A percentile compares a stretch with the other conserved stretches of the same genome.
phyloP scores from a whole-genome alignment of 768 basidiomycete species.

The Rhodotorula toruloides region DNA sequence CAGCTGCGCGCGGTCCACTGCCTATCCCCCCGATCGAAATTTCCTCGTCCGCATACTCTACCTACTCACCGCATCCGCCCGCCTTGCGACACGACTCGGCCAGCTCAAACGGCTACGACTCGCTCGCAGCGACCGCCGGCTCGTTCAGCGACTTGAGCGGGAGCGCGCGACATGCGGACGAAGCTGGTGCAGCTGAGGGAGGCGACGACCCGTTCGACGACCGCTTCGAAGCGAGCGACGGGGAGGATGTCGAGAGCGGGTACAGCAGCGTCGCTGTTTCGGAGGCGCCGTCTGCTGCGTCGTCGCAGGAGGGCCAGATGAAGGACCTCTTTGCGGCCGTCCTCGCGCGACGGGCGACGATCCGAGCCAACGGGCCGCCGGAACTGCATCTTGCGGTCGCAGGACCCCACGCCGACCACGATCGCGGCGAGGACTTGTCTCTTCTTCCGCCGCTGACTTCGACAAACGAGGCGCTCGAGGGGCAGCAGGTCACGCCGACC shows the following conservation, averaged over 20 bases:
- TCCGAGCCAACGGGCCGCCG: neutral
- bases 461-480: neutral
- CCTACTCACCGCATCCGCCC: neutral
- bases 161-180: neutral
- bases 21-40: neutral
- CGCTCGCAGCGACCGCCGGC: neutral
- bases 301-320: no score
- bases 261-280: no score
- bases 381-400: no score
- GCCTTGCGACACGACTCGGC: rapidly evolving
- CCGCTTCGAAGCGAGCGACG: neutral
- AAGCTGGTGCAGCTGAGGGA: neutral
- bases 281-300: no score
- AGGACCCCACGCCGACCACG: no score
- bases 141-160: neutral
- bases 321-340: neutral
- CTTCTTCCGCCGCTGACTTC: no score
- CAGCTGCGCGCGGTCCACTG: neutral
- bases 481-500: neutral
- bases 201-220: slow-evolving; percentile 15
- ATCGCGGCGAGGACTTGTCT: no score
- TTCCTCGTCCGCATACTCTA: neutral
- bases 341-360: neutral
- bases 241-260: neutral
- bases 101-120: neutral